phyloP scores from a whole-genome alignment of 2,329 filamentous ascomycete species.

The Colletotrichum aenigma region DNA sequence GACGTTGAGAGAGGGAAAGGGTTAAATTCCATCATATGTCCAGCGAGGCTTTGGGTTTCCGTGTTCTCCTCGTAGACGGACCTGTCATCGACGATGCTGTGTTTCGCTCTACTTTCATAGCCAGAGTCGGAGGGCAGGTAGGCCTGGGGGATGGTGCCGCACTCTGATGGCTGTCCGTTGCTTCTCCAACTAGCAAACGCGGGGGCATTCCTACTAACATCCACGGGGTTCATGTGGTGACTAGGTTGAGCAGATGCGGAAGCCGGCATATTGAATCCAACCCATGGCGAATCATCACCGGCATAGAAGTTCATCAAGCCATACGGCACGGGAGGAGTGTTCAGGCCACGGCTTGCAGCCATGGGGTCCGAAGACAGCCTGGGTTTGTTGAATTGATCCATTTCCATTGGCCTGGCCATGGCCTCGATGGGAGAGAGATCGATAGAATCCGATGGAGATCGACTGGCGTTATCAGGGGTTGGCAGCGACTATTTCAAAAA shows the following conservation, averaged over 20 bases:
- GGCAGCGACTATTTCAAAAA: not conserved
- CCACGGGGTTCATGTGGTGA: conserved; percentile 28
- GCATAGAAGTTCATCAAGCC: conserved; percentile 38
- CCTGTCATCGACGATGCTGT: conserved; percentile 46
- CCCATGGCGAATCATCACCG: conserved; percentile 47
- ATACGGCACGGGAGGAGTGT: conserved; percentile 25
- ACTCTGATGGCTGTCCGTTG: conserved; percentile 39
- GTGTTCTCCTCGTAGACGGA: conserved; percentile 47
- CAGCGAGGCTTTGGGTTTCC: conserved; percentile 43
- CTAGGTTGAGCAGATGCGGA: conserved; percentile 31
- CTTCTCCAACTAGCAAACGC: conserved; percentile 37
- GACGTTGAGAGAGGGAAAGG: not conserved
- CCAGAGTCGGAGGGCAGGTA: conserved; percentile 48
- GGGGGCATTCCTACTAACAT: conserved; percentile 25
- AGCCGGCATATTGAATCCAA: conserved; percentile 34
- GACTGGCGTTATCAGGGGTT: not conserved
- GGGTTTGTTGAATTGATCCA: not conserved
- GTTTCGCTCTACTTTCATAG: conserved; percentile 47
- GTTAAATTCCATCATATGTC: conserved; percentile 35
- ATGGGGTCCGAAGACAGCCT: not conserved
- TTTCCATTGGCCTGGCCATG: not conserved
- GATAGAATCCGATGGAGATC: not conserved
- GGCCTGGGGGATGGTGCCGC: conserved; percentile 36
- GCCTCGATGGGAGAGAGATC: not conserved
- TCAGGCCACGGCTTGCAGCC: not conserved